Conservation (phyloP, 2,329 filamentous ascomycete species). For the Leptographium lundbergii region DNA sequence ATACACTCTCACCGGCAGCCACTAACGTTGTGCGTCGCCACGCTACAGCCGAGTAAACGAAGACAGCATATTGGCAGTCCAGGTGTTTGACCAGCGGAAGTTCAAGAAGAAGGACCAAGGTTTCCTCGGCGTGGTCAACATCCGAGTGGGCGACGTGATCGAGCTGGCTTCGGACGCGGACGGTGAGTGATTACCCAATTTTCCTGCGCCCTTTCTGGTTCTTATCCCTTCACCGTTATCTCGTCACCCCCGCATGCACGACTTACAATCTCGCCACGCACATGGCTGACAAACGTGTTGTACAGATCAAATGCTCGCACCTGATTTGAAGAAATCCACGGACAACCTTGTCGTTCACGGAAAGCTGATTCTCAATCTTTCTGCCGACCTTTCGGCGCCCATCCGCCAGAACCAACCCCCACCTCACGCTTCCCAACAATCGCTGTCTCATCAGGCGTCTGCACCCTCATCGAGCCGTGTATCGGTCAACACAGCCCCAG, state of each 20-base stretch:
- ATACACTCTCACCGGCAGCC: not conserved
- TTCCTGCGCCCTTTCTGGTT: constrained; percentile 1
- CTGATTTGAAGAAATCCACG: constrained; percentile 93
- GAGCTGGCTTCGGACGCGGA: constrained; percentile 82
- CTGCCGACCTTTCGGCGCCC: constrained; percentile 71
- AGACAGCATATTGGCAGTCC: constrained; percentile 91
- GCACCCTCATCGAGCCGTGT: constrained; percentile 30
- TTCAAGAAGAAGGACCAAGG: constrained; percentile 99
- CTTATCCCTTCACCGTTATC: constrained; percentile 2
- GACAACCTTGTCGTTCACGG: constrained; percentile 97
- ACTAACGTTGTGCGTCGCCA: not conserved
- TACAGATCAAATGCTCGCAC: constrained; percentile 94
- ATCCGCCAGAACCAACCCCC: constrained; percentile 31
- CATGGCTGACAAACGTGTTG: constrained; percentile 15
- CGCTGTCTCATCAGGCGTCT: constrained; percentile 8
- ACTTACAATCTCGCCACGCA: not conserved
- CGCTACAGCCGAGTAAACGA: constrained; percentile 69
- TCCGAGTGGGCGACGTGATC: constrained; percentile 87
- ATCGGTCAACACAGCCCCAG: constrained; percentile 26
- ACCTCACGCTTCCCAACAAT: constrained; percentile 6
- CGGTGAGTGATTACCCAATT: constrained; percentile 39
- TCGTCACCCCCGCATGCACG: not conserved
- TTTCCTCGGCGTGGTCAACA: constrained; percentile 94
- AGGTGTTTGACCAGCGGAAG: constrained; percentile 99
- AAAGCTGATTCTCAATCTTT: constrained; percentile 92